A percentile compares a stretch with the other conserved stretches of the same genome.
Conservation (phyloP, 2,329 filamentous ascomycete species). For the Dothideomycetes sp. region DNA sequence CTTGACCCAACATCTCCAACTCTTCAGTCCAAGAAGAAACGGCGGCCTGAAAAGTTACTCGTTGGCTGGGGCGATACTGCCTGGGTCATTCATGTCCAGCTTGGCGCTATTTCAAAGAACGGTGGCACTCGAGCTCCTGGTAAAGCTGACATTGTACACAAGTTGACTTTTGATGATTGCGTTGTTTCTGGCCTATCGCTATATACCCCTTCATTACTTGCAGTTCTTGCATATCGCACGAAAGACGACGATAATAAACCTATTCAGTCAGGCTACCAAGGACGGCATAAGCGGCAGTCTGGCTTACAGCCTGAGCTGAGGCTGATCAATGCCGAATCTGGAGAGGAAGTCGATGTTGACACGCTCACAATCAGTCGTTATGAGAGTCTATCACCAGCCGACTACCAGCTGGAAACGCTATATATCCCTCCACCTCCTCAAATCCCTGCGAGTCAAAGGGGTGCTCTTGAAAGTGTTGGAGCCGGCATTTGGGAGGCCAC, state of each 20-base stretch:
- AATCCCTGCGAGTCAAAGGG: slow-evolving; percentile 53
- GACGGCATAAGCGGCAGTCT: slow-evolving; percentile 59
- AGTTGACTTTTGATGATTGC: slow-evolving; percentile 83
- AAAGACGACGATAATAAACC: slow-evolving; percentile 58
- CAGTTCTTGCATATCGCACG: slow-evolving; percentile 83
- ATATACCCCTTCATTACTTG: slow-evolving; percentile 83
- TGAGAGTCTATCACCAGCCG: slow-evolving; percentile 72
- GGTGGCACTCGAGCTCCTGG: slow-evolving; percentile 62
- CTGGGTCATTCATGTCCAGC: slow-evolving; percentile 88
- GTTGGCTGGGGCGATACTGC: slow-evolving; percentile 95
- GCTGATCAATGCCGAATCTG: slow-evolving; percentile 77
- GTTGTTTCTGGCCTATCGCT: slow-evolving; percentile 94
- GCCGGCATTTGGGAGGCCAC: slow-evolving; percentile 73
- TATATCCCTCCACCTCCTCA: slow-evolving; percentile 60
- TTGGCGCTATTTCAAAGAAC: slow-evolving; percentile 57
- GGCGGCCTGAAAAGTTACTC: slow-evolving; percentile 59
- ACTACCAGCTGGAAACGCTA: slow-evolving; percentile 82
- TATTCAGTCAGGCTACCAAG: slow-evolving; percentile 37
- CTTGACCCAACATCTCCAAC: background rate
- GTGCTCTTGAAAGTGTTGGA: slow-evolving; percentile 66
- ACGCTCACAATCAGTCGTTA: slow-evolving; percentile 76
- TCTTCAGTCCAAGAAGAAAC: slow-evolving; percentile 15
- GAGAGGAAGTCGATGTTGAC: slow-evolving; percentile 76
- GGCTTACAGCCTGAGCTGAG: slow-evolving; percentile 80
- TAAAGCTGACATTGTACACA: slow-evolving; percentile 81